A percentile compares a stretch with the other conserved stretches of the same genome.
Conservation (phyloP, 2,329 filamentous ascomycete genomes). For the Cryphonectria naterciae region DNA sequence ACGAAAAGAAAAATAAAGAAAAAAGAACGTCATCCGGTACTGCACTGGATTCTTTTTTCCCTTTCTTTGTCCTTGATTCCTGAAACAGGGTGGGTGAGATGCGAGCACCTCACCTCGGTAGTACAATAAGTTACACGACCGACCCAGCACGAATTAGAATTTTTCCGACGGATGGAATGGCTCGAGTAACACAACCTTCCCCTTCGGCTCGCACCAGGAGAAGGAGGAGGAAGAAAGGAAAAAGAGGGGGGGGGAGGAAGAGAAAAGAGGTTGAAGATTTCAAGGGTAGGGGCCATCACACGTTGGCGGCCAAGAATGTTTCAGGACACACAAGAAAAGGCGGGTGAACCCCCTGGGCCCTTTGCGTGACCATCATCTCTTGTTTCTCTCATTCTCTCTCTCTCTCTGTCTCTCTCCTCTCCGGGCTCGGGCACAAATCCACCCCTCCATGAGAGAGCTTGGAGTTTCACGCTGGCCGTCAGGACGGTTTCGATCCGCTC, state of each 20-base stretch:
- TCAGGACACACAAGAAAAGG: background rate
- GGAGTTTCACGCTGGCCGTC: constrained; percentile 3
- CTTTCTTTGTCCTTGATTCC: background rate
- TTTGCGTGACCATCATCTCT: background rate
- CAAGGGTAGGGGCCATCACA: background rate
- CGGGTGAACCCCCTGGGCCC: background rate
- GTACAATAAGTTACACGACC: background rate
- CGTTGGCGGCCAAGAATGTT: background rate
- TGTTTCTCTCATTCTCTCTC: background rate
- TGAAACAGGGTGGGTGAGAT: background rate
- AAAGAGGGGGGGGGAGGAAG: no score
- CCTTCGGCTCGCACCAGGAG: background rate
- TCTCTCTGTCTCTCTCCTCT: background rate
- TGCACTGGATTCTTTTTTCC: background rate
- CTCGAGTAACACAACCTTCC: background rate
- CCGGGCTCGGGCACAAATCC: background rate
- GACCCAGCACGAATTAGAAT: background rate
- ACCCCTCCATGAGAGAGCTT: background rate
- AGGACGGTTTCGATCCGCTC: background rate
- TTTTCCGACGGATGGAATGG: background rate
- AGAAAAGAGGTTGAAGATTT: background rate
- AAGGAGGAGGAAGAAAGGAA: background rate
- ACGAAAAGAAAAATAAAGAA: background rate
- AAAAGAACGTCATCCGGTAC: background rate
- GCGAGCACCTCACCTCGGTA: background rate